These are phyloP conservation scores for Candida jianshihensis DNA, from an alignment of 805 yeast species.

Conservation along the genomic window DNA sequence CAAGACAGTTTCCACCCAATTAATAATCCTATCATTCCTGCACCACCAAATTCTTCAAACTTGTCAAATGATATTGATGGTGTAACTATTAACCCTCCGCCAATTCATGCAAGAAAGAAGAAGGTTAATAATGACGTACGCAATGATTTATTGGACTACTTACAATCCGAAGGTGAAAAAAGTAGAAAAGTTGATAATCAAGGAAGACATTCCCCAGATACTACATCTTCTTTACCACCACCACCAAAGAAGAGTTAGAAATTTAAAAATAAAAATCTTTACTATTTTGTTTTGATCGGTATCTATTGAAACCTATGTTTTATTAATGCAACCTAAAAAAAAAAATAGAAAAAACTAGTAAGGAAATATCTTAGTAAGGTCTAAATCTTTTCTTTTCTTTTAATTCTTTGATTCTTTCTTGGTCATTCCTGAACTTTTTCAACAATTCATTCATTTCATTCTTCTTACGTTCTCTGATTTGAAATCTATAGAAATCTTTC, in stretches of 20 bases:
- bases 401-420: conserved; percentile 73
- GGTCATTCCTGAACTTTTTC: conserved; percentile 82
- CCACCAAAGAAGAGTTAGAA: conserved; percentile 25
- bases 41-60: not conserved
- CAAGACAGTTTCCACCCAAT: conserved; percentile 9
- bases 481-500: conserved; percentile 92
- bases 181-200: conserved; percentile 33
- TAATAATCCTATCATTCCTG: not conserved
- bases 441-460: conserved; percentile 84
- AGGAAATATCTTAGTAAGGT: conserved; percentile 53
- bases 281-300: too few species aligned
- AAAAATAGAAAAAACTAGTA: not conserved
- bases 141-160: conserved; percentile 30
- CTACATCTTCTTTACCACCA: conserved; percentile 22
- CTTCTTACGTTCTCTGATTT: conserved; percentile 89
- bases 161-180: conserved; percentile 35
- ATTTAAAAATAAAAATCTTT: too few species aligned
- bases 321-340: not conserved
- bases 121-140: conserved; percentile 8
- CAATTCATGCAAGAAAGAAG: conserved; percentile 21
- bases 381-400: conserved; percentile 76
- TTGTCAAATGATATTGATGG: too few species aligned
- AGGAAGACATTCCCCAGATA: conserved; percentile 16
- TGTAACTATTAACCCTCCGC: conserved; percentile 19
- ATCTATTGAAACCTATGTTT: not conserved